A percentile compares a stretch with the other conserved stretches of the same genome.
Conservation (phyloP, 495 filamentous ascomycete species). For the Trypethelium eluteriae region DNA sequence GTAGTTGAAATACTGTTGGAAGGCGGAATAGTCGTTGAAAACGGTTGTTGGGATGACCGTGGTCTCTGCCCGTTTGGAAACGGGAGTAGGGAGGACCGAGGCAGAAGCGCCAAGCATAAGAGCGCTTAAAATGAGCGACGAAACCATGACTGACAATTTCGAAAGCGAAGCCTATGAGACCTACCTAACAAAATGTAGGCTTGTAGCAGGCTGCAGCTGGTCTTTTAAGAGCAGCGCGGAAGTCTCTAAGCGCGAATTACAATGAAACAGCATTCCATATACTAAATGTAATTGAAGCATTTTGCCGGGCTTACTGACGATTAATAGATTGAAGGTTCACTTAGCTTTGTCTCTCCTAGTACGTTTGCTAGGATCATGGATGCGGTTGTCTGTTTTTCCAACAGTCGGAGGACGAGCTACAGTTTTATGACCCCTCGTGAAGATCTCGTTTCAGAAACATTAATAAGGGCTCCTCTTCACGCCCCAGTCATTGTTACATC, state of each 20-base stretch:
- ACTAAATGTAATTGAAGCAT: neutral
- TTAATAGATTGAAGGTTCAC: neutral
- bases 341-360: neutral
- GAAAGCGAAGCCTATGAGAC: neutral
- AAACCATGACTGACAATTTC: neutral
- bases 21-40: slow-evolving; percentile 45
- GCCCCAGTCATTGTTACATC: too few relatives aligned
- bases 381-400: neutral
- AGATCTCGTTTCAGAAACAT: neutral
- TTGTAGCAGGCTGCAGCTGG: neutral
- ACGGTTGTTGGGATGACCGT: slow-evolving; percentile 47
- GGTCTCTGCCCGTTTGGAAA: slow-evolving; percentile 15
- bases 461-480: neutral
- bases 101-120: neutral
- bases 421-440: neutral
- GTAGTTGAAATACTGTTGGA: slow-evolving; percentile 48
- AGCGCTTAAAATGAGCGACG: neutral
- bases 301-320: neutral
- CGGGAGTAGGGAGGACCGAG: neutral
- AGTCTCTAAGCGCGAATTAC: neutral
- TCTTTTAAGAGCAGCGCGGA: neutral
- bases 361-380: neutral
- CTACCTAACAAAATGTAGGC: neutral
- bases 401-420: neutral
- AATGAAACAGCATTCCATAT: neutral